A percentile compares a stretch with the other conserved stretches of the same genome.
These are phyloP conservation scores for Dothideomycetes sp. DNA, from an alignment of 2,329 filamentous ascomycete genomes.

Conservation along the genomic window DNA sequence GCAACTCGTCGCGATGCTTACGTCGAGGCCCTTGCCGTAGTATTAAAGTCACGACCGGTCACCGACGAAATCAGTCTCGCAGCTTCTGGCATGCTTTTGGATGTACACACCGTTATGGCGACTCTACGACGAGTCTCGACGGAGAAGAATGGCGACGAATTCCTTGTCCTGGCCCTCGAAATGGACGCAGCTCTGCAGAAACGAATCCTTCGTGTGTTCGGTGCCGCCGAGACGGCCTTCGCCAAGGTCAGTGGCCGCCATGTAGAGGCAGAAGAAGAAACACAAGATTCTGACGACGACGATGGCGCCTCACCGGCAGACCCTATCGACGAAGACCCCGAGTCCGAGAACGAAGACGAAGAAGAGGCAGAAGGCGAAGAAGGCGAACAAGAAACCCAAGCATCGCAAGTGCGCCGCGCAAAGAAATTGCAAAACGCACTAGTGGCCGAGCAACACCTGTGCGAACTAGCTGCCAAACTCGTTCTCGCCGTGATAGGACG, in stretches of 20 bases:
- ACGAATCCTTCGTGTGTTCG: constrained; percentile 68
- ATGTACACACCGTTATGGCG: constrained; percentile 71
- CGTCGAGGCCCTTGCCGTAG: constrained; percentile 38
- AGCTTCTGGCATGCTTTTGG: constrained; percentile 67
- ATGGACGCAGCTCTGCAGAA: constrained; percentile 54
- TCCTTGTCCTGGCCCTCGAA: constrained; percentile 58
- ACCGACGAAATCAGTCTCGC: constrained; percentile 66
- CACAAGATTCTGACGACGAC: constrained; percentile 36
- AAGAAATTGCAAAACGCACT: constrained; percentile 50
- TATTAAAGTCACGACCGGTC: constrained; percentile 38
- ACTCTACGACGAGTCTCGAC: constrained; percentile 43
- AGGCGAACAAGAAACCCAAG: constrained; percentile 31
- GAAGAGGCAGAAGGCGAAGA: constrained; percentile 25
- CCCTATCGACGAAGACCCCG: constrained; percentile 52
- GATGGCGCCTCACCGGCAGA: constrained; percentile 67
- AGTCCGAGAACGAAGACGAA: constrained; percentile 47
- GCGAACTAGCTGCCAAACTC: constrained; percentile 75
- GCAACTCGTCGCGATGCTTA: constrained; percentile 44
- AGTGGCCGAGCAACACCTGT: constrained; percentile 74
- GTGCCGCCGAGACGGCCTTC: constrained; percentile 64
- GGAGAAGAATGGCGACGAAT: constrained; percentile 35
- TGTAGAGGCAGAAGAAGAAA: constrained; percentile 21
- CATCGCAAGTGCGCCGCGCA: constrained; percentile 48
- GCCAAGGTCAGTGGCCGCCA: constrained; percentile 55
- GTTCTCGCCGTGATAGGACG: constrained; percentile 70